phyloP scores from a whole-genome alignment of 2,329 filamentous ascomycete species.

The Aschersonia sp. region DNA sequence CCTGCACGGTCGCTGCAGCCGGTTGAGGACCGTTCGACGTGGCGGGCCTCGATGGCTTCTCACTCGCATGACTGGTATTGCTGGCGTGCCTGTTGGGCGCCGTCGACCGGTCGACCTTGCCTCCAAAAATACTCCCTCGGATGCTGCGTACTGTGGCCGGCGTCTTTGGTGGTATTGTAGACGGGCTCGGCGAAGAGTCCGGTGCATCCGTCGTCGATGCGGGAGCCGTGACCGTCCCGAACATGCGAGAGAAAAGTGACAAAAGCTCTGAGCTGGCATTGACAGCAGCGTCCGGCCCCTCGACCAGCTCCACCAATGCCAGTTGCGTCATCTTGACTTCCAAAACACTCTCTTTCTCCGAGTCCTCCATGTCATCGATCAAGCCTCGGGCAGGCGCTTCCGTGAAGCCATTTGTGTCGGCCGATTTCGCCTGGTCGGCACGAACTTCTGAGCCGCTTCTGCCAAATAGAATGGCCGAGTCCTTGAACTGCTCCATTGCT shows the following conservation, averaged over 20 bases:
- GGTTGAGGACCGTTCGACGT: slow-evolving; percentile 29
- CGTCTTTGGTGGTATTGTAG: slow-evolving; percentile 44
- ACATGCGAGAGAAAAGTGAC: slow-evolving; percentile 66
- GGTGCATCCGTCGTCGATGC: slow-evolving; percentile 21
- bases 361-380: slow-evolving; percentile 67
- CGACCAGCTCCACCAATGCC: slow-evolving; percentile 64
- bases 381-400: slow-evolving; percentile 27
- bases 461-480: slow-evolving; percentile 55
- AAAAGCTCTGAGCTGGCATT: slow-evolving; percentile 80
- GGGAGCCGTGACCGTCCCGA: slow-evolving; percentile 41
- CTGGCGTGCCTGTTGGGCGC: slow-evolving; percentile 18
- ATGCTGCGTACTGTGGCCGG: slow-evolving; percentile 56
- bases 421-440: slow-evolving; percentile 53
- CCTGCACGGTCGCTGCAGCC: slow-evolving; percentile 10
- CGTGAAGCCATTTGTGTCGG: slow-evolving; percentile 16
- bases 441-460: slow-evolving; percentile 39
- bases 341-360: slow-evolving; percentile 76
- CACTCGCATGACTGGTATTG: slow-evolving; percentile 17
- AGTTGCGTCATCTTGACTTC: slow-evolving; percentile 95
- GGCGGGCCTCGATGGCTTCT: slow-evolving; percentile 19
- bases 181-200: slow-evolving; percentile 13
- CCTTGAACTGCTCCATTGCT: slow-evolving; percentile 78
- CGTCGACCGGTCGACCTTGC: slow-evolving; percentile 30
- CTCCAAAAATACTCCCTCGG: slow-evolving; percentile 66
- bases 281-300: slow-evolving; percentile 73